phyloP scores from a whole-genome alignment of 73 alveolate genomes.

The Halteria grandinella region DNA sequence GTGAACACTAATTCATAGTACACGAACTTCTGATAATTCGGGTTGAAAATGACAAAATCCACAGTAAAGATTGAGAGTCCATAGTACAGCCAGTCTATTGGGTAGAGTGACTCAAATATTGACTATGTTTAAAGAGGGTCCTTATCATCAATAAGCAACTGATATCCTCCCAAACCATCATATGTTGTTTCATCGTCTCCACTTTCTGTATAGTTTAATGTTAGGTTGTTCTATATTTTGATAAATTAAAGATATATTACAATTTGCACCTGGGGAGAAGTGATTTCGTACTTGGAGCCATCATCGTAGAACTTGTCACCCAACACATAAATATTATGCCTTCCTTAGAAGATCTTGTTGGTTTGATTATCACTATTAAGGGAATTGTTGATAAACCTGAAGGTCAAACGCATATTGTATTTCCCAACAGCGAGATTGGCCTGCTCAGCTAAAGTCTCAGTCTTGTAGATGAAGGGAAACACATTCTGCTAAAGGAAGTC shows the following conservation, averaged over 20 bases:
- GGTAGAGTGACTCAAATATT: too few relatives aligned
- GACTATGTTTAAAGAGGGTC: too few relatives aligned
- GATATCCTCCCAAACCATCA: background rate
- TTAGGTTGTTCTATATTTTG: too few relatives aligned
- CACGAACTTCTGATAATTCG: conserved; percentile 45
- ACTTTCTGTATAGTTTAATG: background rate
- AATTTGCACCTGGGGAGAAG: too few relatives aligned
- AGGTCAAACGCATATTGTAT: conserved; percentile 1
- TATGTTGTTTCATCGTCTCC: background rate
- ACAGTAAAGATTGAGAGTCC: too few relatives aligned
- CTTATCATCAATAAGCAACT: too few relatives aligned
- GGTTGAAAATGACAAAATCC: conserved; percentile 57
- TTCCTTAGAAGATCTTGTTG: conserved; percentile 8
- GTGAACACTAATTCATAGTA: conserved; percentile 26
- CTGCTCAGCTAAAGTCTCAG: background rate
- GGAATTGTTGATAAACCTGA: conserved; percentile 7
- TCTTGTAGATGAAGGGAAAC: conserved; percentile 4
- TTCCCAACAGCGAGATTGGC: background rate
- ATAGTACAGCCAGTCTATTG: conserved; percentile 52
- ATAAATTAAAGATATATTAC: too few relatives aligned
- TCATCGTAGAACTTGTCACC: too few relatives aligned
- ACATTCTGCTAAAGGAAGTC: background rate
- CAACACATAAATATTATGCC: background rate
- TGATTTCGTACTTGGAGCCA: too few relatives aligned
- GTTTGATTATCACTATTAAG: conserved; percentile 3